Percentiles rank a stretch among this genome's conserved stretches.
These are phyloP conservation scores for Rhodosporidiobolus odoratus DNA, from an alignment of 768 basidiomycete genomes.

Conservation along the genomic window DNA sequence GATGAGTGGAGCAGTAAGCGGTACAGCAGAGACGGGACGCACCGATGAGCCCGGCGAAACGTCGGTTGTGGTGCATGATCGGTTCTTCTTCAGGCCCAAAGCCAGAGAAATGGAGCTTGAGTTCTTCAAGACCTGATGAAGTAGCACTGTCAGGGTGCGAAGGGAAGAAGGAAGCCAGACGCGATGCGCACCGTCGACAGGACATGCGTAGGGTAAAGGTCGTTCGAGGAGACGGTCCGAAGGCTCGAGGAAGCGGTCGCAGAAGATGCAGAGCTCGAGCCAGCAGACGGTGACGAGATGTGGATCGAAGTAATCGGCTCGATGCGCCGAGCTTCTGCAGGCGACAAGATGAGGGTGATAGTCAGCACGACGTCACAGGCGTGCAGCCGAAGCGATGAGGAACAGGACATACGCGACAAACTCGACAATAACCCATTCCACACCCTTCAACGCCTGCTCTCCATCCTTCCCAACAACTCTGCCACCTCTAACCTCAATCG, in stretches of 20 bases:
- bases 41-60: constrained; percentile 18
- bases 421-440: constrained; percentile 24
- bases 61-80: constrained; percentile 5
- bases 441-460: neutral
- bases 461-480: neutral
- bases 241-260: neutral
- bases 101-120: constrained; percentile 18
- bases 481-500: neutral
- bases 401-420: constrained; percentile 16
- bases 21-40: neutral
- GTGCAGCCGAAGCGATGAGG: too few relatives aligned
- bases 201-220: constrained; percentile 17
- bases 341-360: neutral
- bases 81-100: neutral
- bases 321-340: neutral
- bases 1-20: neutral
- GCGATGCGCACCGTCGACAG: constrained; percentile 8
- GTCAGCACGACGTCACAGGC: neutral
- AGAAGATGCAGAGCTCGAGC: constrained; percentile 32
- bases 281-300: constrained; percentile 29
- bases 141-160: neutral
- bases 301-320: neutral
- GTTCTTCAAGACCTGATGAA: neutral
- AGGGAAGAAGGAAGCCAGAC: neutral
- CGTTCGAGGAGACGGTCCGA: constrained; percentile 21